Base-by-base conservation (phyloP, 2,329 filamentous ascomycete species). In the Sporothrix euskadiensis region DNA sequence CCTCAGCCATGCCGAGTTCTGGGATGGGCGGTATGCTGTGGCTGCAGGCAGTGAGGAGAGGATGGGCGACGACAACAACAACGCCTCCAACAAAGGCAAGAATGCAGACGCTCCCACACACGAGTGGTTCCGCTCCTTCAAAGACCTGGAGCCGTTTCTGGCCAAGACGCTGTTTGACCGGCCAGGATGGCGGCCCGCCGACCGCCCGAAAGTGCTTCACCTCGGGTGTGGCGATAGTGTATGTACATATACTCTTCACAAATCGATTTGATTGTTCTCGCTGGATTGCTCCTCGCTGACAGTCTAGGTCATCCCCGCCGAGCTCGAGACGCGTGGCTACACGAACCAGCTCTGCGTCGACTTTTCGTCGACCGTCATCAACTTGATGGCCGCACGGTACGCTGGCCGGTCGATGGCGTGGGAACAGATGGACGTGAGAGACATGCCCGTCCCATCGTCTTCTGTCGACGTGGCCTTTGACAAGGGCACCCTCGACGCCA, bases 401-500 rank as follows among this genome's bases (percentile, higher is more conserved):
- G 77, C 77, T 0, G 73, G 78, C 4, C 77, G 83, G 4, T 81
- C 81, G 4, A 85, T 88, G n/a, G 78, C 81, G 68, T 90, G 87
- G 87, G 75, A 77, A 35, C 79, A 81, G 49, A 83, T 82, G 74
- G 88, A 66, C 4, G 61, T 66, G n/a, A 12, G 61, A 4, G n/a
- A 30, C 1, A 66, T 66, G 39, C 4, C 4, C 2, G 39, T 66
- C n/a, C 47, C 47, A 76, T 78, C 9, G 77, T 78, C 0, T 76
- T 88, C 83, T 0, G 78, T 90, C 54, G 85, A 88, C 76, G 82
- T 89, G 6, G 87, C 87, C 12, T 88, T 90, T 75, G 86, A 88
- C 75, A 89, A 89, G 78, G 83, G 83, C 3, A 88, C 86, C 0
- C 79, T 88, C 3, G 86, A 88, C 78, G 85, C 84, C 63, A 87